Conservation (phyloP, 257 asterid species). For the Vinca minor region DNA sequence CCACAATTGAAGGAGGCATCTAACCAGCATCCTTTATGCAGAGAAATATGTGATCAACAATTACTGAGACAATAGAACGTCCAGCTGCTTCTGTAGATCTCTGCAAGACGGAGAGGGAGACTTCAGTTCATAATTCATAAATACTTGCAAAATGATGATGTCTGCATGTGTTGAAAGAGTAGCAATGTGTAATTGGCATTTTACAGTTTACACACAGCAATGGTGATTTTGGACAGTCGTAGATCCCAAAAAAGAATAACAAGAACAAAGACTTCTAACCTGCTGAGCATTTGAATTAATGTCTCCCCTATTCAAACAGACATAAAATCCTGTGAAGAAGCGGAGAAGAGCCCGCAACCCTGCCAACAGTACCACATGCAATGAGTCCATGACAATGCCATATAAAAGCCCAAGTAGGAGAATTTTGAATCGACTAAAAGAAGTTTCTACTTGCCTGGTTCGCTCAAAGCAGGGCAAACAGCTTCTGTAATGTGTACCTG, state of each 20-base stretch:
- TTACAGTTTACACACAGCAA: not conserved
- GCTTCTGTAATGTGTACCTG: conserved; percentile 83
- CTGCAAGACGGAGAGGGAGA: conserved; percentile 46
- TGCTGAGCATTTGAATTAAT: conserved; percentile 66
- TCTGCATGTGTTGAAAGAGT: not conserved
- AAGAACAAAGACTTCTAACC: conserved; percentile 29
- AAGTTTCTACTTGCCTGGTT: conserved; percentile 64
- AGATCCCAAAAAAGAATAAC: not conserved
- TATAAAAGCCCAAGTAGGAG: conserved; percentile 10
- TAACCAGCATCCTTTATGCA: conserved; percentile 91
- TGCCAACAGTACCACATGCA: conserved; percentile 29
- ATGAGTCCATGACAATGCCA: no score
- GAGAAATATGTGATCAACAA: conserved; percentile 90
- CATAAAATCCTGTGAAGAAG: conserved; percentile 81
- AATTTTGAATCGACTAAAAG: not conserved
- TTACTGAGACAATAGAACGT: conserved; percentile 70
- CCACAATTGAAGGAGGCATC: conserved; percentile 20
- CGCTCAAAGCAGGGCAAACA: conserved; percentile 96
- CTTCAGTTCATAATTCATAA: conserved; percentile 17
- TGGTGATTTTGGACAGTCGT: not conserved
- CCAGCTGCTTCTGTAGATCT: conserved; percentile 91
- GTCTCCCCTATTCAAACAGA: conserved; percentile 92
- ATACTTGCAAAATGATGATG: conserved; percentile 13
- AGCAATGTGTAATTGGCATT: conserved; percentile 2
- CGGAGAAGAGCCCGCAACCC: conserved; percentile 98